Conservation (phyloP, 2,329 filamentous ascomycete genomes). For the Fusarium illudens region DNA sequence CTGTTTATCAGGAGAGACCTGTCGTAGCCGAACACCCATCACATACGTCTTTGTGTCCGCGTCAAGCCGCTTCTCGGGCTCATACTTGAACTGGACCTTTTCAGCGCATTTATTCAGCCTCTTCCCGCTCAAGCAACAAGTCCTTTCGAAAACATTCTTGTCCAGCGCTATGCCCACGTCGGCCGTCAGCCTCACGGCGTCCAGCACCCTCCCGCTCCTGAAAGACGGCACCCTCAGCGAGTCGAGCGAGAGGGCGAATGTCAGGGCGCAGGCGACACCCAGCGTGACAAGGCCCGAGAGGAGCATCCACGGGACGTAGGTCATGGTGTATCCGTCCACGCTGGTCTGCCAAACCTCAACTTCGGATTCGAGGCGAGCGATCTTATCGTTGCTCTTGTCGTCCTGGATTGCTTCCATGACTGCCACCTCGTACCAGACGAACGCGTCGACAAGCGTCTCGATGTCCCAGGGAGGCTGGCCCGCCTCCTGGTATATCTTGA, state of each 20-base stretch:
- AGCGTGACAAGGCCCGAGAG: conserved; percentile 17
- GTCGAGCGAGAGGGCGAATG: conserved; percentile 14
- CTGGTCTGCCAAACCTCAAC: not conserved
- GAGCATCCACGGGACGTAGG: conserved; percentile 29
- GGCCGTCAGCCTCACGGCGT: conserved; percentile 23
- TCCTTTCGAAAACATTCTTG: conserved; percentile 18
- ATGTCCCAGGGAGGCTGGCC: conserved; percentile 1
- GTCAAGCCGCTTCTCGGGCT: not conserved
- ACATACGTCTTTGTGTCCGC: conserved; percentile 1
- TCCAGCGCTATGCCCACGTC: conserved; percentile 23
- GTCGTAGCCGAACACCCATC: conserved; percentile 14
- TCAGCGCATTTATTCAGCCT: conserved; percentile 19
- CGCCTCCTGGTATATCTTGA: not conserved
- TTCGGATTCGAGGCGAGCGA: not conserved
- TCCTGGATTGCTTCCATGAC: not conserved
- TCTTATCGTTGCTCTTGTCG: not conserved
- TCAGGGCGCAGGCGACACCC: conserved; percentile 14
- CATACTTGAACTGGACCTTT: conserved; percentile 12
- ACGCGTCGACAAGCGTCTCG: conserved; percentile 20
- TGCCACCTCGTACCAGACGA: conserved; percentile 24
- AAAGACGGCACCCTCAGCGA: conserved; percentile 20
- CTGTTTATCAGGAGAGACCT: conserved; percentile 1
- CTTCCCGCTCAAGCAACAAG: conserved; percentile 9
- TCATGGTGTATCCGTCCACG: conserved; percentile 17
- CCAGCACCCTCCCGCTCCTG: conserved; percentile 13